Conservation (phyloP, 345 rosid species). For the Geranium rotundifolium region DNA sequence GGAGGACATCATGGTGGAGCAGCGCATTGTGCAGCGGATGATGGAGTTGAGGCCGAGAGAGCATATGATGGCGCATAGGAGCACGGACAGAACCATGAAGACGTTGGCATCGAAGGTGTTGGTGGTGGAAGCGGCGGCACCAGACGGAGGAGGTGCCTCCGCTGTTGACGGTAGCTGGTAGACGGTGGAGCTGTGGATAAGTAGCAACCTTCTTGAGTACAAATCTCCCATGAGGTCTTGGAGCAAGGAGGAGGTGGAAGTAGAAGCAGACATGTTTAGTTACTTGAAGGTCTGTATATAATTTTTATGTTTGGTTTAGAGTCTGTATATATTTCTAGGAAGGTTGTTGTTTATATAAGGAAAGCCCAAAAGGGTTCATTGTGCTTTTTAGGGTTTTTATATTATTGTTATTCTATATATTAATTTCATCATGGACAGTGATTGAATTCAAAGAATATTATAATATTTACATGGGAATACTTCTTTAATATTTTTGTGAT, state of each 20-base stretch:
- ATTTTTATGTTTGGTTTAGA: conserved; percentile 1
- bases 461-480: background rate
- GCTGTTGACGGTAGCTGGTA: conserved; percentile 8
- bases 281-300: background rate
- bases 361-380: conserved; percentile 3
- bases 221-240: no score
- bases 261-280: no score
- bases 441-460: conserved; percentile 15
- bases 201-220: conserved; percentile 40
- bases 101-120: conserved; percentile 58
- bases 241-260: no score
- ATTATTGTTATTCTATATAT: no score
- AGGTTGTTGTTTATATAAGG: conserved; percentile 19
- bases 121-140: conserved; percentile 12
- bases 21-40: no score
- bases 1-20: no score
- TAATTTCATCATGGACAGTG: background rate
- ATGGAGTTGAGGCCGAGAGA: conserved; percentile 76
- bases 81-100: conserved; percentile 73
- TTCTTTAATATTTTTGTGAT: no score
- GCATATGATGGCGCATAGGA: conserved; percentile 73
- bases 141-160: conserved; percentile 18
- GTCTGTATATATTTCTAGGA: conserved; percentile 13
- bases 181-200: conserved; percentile 21
- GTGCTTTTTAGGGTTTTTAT: conserved; percentile 1